These are phyloP conservation scores for Zymoseptoria crescenta DNA, from an alignment of 2,329 filamentous ascomycete species.

Conservation along the genomic window DNA sequence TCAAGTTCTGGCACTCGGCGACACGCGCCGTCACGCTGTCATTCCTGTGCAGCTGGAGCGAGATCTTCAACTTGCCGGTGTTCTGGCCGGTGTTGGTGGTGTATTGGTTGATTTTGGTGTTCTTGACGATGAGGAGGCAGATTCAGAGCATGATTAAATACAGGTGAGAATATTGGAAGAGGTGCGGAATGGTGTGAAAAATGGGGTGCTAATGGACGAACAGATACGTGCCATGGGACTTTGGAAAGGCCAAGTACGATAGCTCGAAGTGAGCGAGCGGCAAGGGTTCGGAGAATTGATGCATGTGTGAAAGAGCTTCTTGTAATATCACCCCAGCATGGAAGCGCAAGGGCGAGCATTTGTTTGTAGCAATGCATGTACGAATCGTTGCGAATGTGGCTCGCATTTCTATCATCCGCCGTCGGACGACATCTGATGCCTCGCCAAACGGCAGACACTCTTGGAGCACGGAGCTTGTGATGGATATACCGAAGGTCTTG, in stretches of 20 bases:
- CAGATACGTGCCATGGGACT: constrained; percentile 35
- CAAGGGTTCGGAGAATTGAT: background rate
- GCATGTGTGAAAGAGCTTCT: background rate
- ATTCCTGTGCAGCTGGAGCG: constrained; percentile 86
- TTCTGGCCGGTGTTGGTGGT: constrained; percentile 98
- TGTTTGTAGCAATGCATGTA: background rate
- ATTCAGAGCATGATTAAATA: constrained; percentile 99
- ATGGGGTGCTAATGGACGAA: constrained; percentile 12
- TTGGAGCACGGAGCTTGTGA: too few relatives aligned
- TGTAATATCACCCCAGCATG: background rate
- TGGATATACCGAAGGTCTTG: too few relatives aligned
- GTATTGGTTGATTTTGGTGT: constrained; percentile 96
- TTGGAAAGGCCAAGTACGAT: constrained; percentile 32
- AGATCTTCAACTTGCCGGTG: constrained; percentile 91
- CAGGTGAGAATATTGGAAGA: constrained; percentile 55
- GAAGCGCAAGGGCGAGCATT: background rate
- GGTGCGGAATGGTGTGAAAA: background rate
- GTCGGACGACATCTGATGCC: too few relatives aligned
- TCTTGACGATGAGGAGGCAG: constrained; percentile 96
- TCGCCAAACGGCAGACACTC: too few relatives aligned
- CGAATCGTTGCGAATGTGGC: background rate
- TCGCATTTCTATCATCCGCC: background rate
- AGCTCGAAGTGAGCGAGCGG: constrained; percentile 18
- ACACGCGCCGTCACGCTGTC: constrained; percentile 77
- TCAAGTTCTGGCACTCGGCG: constrained; percentile 99